Evolutionary conservation across 306 rosid genomes (phyloP), one percentile per base, ranked within the genome.

Genomic region (Adenanthera pavonina): DNA sequence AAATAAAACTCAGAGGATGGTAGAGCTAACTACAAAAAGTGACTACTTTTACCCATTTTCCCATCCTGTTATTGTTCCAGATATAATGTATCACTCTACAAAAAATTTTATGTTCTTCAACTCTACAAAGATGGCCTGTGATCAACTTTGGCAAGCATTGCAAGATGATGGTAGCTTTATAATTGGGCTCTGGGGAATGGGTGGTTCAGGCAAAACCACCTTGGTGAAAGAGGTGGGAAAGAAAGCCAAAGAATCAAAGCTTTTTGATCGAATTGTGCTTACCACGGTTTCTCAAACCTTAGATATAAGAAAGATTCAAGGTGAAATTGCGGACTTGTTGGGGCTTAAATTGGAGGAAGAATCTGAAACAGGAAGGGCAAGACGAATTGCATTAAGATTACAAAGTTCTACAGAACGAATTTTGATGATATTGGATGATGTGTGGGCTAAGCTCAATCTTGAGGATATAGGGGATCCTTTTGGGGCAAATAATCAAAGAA

Each of bases 161-260:
- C 3, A 8, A 65, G 47, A 15, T 40, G 47, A 15, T 40, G 36
- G 19, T 15, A 13, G 46, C 70, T 15, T 15, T 6, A 35, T 65
- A n/a, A 65, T 65, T 65, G 70, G 70, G 16, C 36, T 65, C 47
- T 65, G 12, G 6, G 70, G 47, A 7, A 65, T 65, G 70, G 25
- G 70, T 6, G 70, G 70, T 25, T 25, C 30, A 25, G 30, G 30
- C 30, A 25, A 25, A 25, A 25, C 30, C 30, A 25, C 30, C 30
- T 65, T 65, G n/a, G 46, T 17, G 0, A 65, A 12, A 14, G 13
- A 65, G 36, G 47, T 65, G 11, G 70, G 70, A 3, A 36, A 36
- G 4, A 16, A 35, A 36, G 70, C 25, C 9, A 35, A 65, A 20
- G 25, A 35, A 13, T 15, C 16, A 38, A 65, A 35, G 46, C 9